Conservation (phyloP, 1,284 basidiomycete genomes). For the Tilletia setariae region DNA sequence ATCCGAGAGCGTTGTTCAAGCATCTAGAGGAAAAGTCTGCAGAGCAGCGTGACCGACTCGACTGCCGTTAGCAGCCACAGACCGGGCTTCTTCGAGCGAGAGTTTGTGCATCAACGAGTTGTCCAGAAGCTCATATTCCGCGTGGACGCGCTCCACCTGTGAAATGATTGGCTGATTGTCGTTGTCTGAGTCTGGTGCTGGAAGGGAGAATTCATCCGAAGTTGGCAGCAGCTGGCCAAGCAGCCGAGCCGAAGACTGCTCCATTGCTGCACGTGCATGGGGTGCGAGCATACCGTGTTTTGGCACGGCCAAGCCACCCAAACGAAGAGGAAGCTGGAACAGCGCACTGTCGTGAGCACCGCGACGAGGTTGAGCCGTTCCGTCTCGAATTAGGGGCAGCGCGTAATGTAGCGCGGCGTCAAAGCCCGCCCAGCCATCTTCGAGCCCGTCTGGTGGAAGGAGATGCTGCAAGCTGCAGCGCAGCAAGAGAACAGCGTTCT, state of each 20-base stretch:
- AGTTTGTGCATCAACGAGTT: not conserved
- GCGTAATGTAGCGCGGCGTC: not conserved
- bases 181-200: not conserved
- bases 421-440: not conserved
- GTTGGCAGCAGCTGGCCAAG: not conserved
- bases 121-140: not conserved
- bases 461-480: not conserved
- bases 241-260: not conserved
- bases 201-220: no score
- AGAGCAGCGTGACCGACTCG: not conserved
- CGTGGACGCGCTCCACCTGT: not conserved
- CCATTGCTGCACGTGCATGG: not conserved
- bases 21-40: not conserved
- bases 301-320: not conserved
- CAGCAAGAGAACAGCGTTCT: not conserved
- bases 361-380: not conserved
- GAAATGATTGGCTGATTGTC: not conserved
- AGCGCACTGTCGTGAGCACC: not conserved
- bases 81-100: not conserved
- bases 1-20: not conserved
- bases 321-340: not conserved
- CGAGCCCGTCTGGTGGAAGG: not conserved
- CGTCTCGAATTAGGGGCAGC: not conserved
- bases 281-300: not conserved
- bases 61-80: not conserved